These are phyloP conservation scores for Globisporangium viniferum DNA, from an alignment of 352 stramenopile species.

Conservation along the genomic window DNA sequence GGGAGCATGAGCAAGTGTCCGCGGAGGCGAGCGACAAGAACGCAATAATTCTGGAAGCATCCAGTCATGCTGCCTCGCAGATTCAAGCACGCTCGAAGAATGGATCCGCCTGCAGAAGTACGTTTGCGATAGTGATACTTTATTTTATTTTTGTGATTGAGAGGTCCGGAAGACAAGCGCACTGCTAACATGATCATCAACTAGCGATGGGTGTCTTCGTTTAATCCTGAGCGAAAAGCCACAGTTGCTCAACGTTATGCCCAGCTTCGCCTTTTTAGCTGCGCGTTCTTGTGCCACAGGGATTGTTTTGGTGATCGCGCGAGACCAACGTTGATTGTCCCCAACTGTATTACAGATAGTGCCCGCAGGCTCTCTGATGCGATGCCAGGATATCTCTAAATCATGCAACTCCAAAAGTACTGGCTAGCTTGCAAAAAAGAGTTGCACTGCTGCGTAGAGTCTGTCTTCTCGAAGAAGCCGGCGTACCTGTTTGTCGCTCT, in stretches of 20 bases:
- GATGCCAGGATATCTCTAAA: too few relatives aligned
- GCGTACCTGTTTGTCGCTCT: too few relatives aligned
- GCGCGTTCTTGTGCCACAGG: background rate
- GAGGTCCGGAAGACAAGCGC: background rate
- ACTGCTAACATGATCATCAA: background rate
- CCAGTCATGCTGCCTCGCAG: too few relatives aligned
- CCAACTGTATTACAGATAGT: too few relatives aligned
- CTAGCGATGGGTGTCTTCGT: background rate
- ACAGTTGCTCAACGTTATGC: background rate
- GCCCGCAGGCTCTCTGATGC: too few relatives aligned
- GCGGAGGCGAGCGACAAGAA: background rate
- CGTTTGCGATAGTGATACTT: background rate
- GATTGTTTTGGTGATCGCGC: background rate
- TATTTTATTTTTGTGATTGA: background rate
- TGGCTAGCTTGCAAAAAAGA: too few relatives aligned
- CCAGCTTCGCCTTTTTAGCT: background rate
- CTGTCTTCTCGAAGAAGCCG: too few relatives aligned
- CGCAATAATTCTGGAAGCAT: background rate
- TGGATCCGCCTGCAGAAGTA: background rate
- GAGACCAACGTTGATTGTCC: background rate
- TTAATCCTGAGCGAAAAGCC: background rate
- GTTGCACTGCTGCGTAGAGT: too few relatives aligned
- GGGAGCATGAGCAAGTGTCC: background rate
- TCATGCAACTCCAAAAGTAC: too few relatives aligned
- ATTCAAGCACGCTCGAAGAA: background rate